Evolutionary conservation across 2,329 filamentous ascomycete genomes (phyloP).

Genomic region (Arthroderma uncinatum): DNA sequence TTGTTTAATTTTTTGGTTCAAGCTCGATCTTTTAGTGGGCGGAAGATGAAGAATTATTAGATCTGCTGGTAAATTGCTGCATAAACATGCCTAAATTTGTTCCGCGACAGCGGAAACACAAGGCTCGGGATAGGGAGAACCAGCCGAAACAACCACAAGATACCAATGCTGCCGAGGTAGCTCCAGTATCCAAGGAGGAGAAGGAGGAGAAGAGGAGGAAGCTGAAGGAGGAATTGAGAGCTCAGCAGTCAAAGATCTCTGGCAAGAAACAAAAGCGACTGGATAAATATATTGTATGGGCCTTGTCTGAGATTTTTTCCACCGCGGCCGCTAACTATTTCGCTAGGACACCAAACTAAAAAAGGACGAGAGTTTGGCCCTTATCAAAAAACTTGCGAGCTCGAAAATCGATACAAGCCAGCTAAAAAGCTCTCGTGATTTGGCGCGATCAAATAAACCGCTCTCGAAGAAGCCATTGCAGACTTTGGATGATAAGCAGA

Average conservation of each 20-base stretch:
- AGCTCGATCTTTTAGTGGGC: neutral
- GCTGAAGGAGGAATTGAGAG: constrained; percentile 44
- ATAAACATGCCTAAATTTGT: constrained; percentile 38
- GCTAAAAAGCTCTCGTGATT: constrained; percentile 63
- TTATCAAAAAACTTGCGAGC: constrained; percentile 64
- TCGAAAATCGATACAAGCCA: constrained; percentile 71
- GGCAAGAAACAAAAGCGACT: constrained; percentile 57
- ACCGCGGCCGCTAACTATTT: constrained; percentile 6
- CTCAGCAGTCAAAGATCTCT: constrained; percentile 46
- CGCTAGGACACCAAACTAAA: constrained; percentile 70
- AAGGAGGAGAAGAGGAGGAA: constrained; percentile 43
- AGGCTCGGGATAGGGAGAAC: constrained; percentile 28
- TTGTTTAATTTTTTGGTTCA: constrained; percentile 6
- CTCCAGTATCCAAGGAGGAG: constrained; percentile 41
- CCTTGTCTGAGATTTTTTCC: neutral
- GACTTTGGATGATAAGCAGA: neutral
- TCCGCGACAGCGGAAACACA: constrained; percentile 49
- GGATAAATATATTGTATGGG: constrained; percentile 54
- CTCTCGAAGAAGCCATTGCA: constrained; percentile 27
- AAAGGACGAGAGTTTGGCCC: constrained; percentile 79
- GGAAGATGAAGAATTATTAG: neutral
- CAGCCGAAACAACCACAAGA: constrained; percentile 31
- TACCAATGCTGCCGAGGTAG: constrained; percentile 33
- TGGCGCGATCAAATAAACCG: constrained; percentile 61
- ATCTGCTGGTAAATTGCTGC: neutral